These are phyloP conservation scores for Tremella mesenterica DNA, from an alignment of 768 basidiomycete genomes.

Conservation along the genomic window DNA sequence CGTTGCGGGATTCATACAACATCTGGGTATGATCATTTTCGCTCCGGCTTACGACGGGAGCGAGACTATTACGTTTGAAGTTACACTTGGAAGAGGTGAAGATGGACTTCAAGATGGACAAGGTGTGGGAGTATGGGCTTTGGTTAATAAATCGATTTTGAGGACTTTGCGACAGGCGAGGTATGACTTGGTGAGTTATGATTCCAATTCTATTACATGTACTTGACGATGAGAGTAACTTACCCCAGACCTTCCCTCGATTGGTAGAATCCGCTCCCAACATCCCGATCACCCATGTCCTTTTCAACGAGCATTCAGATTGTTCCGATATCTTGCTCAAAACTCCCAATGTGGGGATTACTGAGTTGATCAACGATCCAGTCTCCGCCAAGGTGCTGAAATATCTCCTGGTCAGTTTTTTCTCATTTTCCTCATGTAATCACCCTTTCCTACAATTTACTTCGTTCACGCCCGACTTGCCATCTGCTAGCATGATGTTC, in stretches of 20 bases:
- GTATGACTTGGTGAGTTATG: conserved; percentile 71
- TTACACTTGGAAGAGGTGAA: conserved; percentile 53
- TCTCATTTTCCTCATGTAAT: neutral
- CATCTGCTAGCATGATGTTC: conserved; percentile 1
- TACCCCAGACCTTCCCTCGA: conserved; percentile 68
- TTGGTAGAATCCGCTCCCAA: conserved; percentile 51
- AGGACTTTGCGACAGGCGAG: conserved; percentile 58
- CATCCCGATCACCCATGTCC: conserved; percentile 57
- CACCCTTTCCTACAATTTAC: neutral
- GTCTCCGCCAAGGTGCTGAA: conserved; percentile 68
- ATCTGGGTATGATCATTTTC: conserved; percentile 56
- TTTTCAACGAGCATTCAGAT: conserved; percentile 86
- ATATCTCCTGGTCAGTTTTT: conserved; percentile 61
- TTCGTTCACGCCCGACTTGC: too few relatives aligned
- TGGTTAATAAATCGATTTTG: conserved; percentile 73
- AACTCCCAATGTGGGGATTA: conserved; percentile 51
- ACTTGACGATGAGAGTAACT: neutral
- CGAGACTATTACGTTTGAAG: conserved; percentile 70
- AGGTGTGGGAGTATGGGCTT: conserved; percentile 69
- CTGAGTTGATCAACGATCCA: conserved; percentile 57
- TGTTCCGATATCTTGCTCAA: conserved; percentile 71
- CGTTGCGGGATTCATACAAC: conserved; percentile 58
- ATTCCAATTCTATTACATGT: neutral
- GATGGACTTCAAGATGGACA: conserved; percentile 49
- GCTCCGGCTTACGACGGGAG: conserved; percentile 64